Percentiles rank a stretch among this genome's conserved stretches.
These are phyloP conservation scores for Hyaloscypha finlandica DNA, from an alignment of 495 filamentous ascomycete genomes.

Conservation along the genomic window DNA sequence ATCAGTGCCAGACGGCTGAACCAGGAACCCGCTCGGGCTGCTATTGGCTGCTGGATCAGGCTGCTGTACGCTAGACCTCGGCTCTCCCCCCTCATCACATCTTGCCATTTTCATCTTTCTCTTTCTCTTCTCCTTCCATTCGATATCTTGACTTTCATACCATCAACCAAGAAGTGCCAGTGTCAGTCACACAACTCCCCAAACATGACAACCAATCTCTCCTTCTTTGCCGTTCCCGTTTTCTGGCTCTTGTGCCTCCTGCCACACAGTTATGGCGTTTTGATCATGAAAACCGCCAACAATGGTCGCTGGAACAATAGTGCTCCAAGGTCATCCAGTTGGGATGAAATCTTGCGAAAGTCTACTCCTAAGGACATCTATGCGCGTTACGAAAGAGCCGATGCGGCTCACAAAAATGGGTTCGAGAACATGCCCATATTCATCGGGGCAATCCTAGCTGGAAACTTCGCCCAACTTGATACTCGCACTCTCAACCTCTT, in stretches of 20 bases:
- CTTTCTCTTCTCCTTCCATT: no score
- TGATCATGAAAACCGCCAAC: constrained; percentile 25
- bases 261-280: constrained; percentile 39
- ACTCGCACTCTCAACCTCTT: constrained; percentile 29
- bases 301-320: constrained; percentile 36
- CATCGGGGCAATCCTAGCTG: constrained; percentile 39
- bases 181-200: not conserved
- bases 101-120: no score
- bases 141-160: not conserved
- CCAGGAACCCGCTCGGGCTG: no score
- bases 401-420: constrained; percentile 42
- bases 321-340: constrained; percentile 36
- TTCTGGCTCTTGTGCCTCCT: constrained; percentile 39
- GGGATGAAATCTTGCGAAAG: constrained; percentile 33
- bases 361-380: constrained; percentile 31
- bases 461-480: constrained; percentile 38
- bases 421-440: constrained; percentile 46
- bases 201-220: constrained; percentile 31
- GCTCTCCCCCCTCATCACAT: no score
- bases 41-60: no score
- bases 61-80: no score
- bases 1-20: no score
- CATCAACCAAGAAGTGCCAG: constrained; percentile 2
- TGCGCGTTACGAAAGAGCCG: constrained; percentile 40
- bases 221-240: constrained; percentile 40